phyloP scores from a whole-genome alignment of 2,329 filamentous ascomycete genomes.

The Thermothelomyces thermophilus region DNA sequence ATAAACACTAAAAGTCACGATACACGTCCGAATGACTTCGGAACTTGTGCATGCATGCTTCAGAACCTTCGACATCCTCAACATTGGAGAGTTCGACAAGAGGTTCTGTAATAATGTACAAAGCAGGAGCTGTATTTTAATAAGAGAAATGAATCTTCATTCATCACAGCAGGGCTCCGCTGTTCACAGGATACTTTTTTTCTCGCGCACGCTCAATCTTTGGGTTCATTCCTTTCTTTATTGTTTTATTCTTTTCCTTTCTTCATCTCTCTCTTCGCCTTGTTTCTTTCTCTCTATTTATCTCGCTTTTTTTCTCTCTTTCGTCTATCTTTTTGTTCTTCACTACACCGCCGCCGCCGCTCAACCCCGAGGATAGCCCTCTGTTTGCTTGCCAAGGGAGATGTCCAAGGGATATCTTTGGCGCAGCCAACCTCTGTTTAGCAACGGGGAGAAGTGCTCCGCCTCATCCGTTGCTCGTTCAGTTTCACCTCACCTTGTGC shows the following conservation, averaged over 20 bases:
- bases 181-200: no score
- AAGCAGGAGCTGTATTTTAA: background rate
- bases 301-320: background rate
- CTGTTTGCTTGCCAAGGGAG: conserved; percentile 3
- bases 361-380: background rate
- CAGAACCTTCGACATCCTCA: no score
- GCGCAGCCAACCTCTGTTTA: conserved; percentile 3
- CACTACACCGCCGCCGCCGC: background rate
- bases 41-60: no score
- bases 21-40: no score
- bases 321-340: background rate
- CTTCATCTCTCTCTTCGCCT: background rate
- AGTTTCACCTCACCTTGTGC: conserved; percentile 1
- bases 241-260: background rate
- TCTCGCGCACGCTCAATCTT: no score
- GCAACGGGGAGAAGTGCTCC: background rate
- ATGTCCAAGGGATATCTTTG: background rate
- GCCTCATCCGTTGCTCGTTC: conserved; percentile 2
- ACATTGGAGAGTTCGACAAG: no score
- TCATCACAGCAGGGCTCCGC: no score
- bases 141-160: background rate
- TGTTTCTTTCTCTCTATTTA: background rate
- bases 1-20: no score
- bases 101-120: conserved; percentile 15
- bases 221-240: no score